phyloP scores from a whole-genome alignment of 2,329 filamentous ascomycete species.

The Aspergillus sp. region DNA sequence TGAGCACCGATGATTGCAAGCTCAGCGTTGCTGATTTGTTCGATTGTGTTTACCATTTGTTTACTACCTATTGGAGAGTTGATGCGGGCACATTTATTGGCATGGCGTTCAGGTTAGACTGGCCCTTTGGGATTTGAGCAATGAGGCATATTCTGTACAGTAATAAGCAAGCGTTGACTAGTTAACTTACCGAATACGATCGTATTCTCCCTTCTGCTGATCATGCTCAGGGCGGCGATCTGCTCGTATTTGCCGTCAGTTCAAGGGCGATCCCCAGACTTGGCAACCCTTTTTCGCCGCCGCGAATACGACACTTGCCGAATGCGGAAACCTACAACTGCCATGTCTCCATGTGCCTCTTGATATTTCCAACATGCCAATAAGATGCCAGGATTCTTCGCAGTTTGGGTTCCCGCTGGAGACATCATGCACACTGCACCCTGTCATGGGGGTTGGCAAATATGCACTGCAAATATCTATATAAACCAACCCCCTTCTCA shows the following conservation, averaged over 20 bases:
- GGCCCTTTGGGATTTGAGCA: background rate
- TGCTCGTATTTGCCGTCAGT: background rate
- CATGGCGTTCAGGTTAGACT: background rate
- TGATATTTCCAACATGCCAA: background rate
- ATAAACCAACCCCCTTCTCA: background rate
- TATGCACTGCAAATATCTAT: background rate
- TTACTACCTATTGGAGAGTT: background rate
- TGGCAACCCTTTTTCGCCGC: background rate
- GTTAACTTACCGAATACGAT: background rate
- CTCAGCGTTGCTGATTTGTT: background rate
- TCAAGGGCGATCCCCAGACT: background rate
- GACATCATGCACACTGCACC: background rate
- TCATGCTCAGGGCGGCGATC: background rate
- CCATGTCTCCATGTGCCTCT: background rate
- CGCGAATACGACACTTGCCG: constrained; percentile 3
- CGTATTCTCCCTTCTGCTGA: background rate
- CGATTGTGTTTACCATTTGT: background rate
- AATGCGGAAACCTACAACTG: background rate
- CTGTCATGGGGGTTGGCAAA: background rate
- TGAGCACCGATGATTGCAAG: constrained; percentile 14
- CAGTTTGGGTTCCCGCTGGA: background rate
- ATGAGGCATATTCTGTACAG: background rate
- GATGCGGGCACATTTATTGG: constrained; percentile 4
- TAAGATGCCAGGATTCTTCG: background rate
- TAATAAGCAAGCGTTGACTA: background rate